Conservation (phyloP, 495 filamentous ascomycete species). For the Penicillium robsamsonii region DNA sequence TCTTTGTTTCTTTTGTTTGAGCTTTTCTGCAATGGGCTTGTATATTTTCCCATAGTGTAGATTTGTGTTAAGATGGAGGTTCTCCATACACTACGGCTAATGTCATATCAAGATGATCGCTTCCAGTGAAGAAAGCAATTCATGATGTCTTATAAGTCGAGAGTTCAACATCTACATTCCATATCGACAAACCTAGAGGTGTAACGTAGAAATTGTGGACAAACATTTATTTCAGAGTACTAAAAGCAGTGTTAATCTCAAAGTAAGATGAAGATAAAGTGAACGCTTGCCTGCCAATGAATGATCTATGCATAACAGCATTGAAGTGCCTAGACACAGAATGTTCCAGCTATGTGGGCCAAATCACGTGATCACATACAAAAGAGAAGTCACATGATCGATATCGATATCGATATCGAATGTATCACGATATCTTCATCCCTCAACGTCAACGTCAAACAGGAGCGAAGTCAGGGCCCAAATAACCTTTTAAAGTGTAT, state of each 20-base stretch:
- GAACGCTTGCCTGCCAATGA: neutral
- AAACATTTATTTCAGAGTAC: neutral
- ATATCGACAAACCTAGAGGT: too few relatives aligned
- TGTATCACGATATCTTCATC: slow-evolving; percentile 6
- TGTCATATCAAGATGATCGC: neutral
- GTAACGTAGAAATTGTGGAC: neutral
- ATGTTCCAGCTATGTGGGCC: too few relatives aligned
- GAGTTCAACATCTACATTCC: neutral
- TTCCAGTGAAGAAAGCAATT: neutral
- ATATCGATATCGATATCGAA: slow-evolving; percentile 14
- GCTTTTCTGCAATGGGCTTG: neutral
- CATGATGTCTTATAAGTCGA: neutral
- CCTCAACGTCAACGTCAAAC: neutral
- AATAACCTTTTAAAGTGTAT: neutral
- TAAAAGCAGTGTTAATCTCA: neutral
- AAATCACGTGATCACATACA: neutral
- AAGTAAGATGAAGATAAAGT: neutral
- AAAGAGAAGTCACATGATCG: neutral
- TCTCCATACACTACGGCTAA: neutral
- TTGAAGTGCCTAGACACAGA: too few relatives aligned
- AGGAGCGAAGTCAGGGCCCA: neutral
- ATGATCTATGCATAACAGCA: too few relatives aligned
- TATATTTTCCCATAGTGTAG: neutral
- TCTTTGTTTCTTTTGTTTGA: neutral
- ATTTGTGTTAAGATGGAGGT: neutral